Percentiles rank a stretch among this genome's conserved stretches.
Evolutionary conservation across 108 stramenopile species (phyloP).

Genomic region (Pseudonitzschia multistriata): DNA sequence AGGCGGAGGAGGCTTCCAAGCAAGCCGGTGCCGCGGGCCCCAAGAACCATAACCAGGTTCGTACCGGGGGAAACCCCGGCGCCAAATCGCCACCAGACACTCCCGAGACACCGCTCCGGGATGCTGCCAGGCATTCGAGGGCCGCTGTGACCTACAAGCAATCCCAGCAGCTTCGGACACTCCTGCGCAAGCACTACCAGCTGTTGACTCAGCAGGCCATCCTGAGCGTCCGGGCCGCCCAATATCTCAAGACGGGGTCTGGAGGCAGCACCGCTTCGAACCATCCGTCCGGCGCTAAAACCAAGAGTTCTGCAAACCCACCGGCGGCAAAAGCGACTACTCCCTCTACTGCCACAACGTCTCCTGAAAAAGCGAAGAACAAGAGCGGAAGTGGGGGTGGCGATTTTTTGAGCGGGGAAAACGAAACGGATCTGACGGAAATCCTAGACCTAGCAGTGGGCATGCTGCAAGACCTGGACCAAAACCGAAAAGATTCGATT

Average conservation of each 20-base stretch:
- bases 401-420: slow-evolving; percentile 49
- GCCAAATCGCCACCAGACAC: neutral
- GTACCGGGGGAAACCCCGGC: neutral
- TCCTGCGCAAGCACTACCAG: slow-evolving; percentile 77
- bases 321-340: neutral
- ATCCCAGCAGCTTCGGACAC: slow-evolving; percentile 42
- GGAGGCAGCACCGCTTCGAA: neutral
- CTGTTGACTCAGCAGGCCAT: slow-evolving; percentile 75
- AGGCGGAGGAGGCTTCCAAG: neutral
- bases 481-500: slow-evolving; percentile 87
- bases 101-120: slow-evolving; percentile 38
- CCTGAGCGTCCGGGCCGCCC: slow-evolving; percentile 71
- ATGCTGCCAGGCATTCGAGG: slow-evolving; percentile 21
- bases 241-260: slow-evolving; percentile 35
- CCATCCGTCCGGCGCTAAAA: neutral
- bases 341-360: neutral
- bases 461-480: slow-evolving; percentile 88
- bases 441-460: slow-evolving; percentile 79
- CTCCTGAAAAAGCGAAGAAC: neutral
- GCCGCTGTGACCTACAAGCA: slow-evolving; percentile 52
- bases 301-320: slow-evolving; percentile 6
- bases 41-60: neutral
- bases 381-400: slow-evolving; percentile 31
- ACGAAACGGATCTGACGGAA: slow-evolving; percentile 74
- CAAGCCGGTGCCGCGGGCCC: neutral